Conservation (phyloP, 2,329 filamentous ascomycete species). For the Macrophomina phaseolina region DNA sequence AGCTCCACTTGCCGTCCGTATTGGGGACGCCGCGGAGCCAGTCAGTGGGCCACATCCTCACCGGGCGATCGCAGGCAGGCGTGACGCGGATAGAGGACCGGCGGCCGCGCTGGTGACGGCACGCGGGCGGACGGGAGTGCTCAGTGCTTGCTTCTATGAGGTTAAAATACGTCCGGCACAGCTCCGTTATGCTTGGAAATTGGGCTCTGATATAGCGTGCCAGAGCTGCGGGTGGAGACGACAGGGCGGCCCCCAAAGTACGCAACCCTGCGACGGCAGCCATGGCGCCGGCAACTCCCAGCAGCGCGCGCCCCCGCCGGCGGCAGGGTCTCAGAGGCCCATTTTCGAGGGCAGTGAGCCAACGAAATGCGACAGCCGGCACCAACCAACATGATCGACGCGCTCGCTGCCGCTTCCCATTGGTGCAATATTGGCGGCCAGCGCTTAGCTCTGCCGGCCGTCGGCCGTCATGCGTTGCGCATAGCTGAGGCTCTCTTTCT, state of each 20-base stretch:
- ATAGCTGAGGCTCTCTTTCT: constrained; percentile 4
- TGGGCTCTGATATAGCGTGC: constrained; percentile 26
- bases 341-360: constrained; percentile 15
- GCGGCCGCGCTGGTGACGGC: background rate
- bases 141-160: background rate
- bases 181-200: constrained; percentile 16
- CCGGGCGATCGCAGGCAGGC: constrained; percentile 3
- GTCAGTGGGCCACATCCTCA: background rate
- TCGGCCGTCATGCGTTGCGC: constrained; percentile 11
- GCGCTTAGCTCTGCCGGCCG: constrained; percentile 7
- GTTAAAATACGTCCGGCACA: background rate
- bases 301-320: background rate
- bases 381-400: constrained; percentile 24
- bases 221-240: constrained; percentile 21
- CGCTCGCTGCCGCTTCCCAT: constrained; percentile 15
- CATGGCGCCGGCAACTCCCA: constrained; percentile 25
- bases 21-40: constrained; percentile 7
- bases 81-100: constrained; percentile 20
- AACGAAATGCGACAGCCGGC: constrained; percentile 8
- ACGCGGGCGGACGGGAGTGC: constrained; percentile 14
- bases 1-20: constrained; percentile 8
- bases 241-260: constrained; percentile 20
- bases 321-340: constrained; percentile 21
- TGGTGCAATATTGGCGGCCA: constrained; percentile 16
- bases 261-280: constrained; percentile 25